Evolutionary conservation across 257 asterid species (phyloP).

Genomic region (Solanum chaucha): DNA sequence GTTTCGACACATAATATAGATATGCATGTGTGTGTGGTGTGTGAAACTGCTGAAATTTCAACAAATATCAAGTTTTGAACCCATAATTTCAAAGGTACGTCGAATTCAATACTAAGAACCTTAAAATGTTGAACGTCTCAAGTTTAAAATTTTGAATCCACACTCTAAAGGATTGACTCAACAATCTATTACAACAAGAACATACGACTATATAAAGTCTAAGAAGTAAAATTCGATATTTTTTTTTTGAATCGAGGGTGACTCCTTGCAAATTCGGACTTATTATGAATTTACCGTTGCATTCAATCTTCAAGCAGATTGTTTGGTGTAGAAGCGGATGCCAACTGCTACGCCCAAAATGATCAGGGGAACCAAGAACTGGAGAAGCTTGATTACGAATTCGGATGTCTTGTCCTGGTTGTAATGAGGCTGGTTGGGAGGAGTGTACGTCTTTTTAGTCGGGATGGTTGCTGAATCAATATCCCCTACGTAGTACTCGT

Average conservation of each 20-base stretch:
- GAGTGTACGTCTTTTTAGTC: slow-evolving; percentile 33
- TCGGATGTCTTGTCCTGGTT: slow-evolving; percentile 56
- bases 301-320: slow-evolving; percentile 33
- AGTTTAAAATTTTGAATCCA: background rate
- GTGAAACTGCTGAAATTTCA: background rate
- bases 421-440: slow-evolving; percentile 45
- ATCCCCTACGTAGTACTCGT: slow-evolving; percentile 50
- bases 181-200: background rate
- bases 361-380: slow-evolving; percentile 65
- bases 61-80: background rate
- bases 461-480: slow-evolving; percentile 46
- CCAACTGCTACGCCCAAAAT: slow-evolving; percentile 65
- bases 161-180: background rate
- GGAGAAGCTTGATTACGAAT: slow-evolving; percentile 63
- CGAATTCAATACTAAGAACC: background rate
- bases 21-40: background rate
- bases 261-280: background rate
- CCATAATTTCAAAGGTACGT: background rate
- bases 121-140: background rate
- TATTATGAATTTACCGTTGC: background rate
- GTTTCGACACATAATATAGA: background rate
- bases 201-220: background rate
- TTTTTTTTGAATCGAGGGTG: background rate
- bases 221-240: background rate
- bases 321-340: slow-evolving; percentile 65